Base-by-base conservation (phyloP, 2,329 filamentous ascomycete species). In the Paraphoma chrysanthemicola region DNA sequence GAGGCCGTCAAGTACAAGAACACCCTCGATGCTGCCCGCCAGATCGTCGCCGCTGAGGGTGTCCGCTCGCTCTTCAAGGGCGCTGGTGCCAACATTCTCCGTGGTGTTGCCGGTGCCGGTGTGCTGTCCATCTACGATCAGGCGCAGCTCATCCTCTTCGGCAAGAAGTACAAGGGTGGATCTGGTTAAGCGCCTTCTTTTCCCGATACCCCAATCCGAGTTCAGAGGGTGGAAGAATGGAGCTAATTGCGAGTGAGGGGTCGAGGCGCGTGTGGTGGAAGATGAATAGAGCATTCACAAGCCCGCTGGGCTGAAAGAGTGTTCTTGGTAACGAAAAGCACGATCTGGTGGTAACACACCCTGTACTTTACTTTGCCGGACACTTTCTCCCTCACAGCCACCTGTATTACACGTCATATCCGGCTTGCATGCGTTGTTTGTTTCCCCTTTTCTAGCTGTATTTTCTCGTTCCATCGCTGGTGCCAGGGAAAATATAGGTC, bases 21-120 rank as follows among this genome's bases (percentile, higher is more conserved):
- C 81, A 97, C 95, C 73, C 77, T 98, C 77, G 95, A 99, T 84
- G 95, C 95, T 80, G 93, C 89, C 83, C 87, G 87, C 83, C 92
- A 98, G 90, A 99, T 99, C 80, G 82, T 79, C 78, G 93, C 93
- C 86, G 92, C 91, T 85, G 95, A 98, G 88, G 95, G 95, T 88
- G 85, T 96, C 84, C 91, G 88, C 86, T 99, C 95, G 78, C 94
- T 99, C 84, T 99, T 99, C 93, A 99, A 99, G 92, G 95, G 95
- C 93, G 95, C 95, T 81, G 95, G 95, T 92, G 95, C 95, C 89
- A 99, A 99, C 92, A 99, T 99, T 80, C 95, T 99, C 86, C 95
- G 95, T 97, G 96, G 95, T 97, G 95, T 99, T 80, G 95, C 95
- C 80, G 96, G 95, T 92, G 95, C 95, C 86, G 95, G 95, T 99